These are phyloP conservation scores for Aspergillus diversus DNA, from an alignment of 495 filamentous ascomycete genomes.

Conservation along the genomic window DNA sequence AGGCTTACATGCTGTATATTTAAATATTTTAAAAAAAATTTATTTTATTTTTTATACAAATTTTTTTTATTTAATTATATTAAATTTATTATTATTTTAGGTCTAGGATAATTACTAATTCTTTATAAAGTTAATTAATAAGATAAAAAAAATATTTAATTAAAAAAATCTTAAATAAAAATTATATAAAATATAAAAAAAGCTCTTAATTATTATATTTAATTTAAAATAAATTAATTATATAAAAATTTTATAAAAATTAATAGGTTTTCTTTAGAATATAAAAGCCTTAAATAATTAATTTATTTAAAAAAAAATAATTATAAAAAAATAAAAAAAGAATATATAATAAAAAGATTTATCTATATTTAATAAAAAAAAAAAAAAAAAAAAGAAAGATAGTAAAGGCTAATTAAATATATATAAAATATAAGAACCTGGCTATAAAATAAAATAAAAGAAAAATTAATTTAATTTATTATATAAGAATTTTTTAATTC, in stretches of 20 bases:
- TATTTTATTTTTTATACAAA: slow-evolving; percentile 4
- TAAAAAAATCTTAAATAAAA: background rate
- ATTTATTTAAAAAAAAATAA: slow-evolving; percentile 1
- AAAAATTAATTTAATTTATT: too few relatives aligned
- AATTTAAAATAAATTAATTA: background rate
- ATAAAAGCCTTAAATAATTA: background rate
- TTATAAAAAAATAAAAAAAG: background rate
- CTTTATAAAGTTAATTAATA: background rate
- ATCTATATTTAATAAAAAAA: background rate
- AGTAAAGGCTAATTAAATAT: too few relatives aligned
- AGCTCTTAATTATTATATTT: background rate
- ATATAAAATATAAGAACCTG: too few relatives aligned
- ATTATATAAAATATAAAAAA: background rate
- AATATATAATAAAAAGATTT: background rate
- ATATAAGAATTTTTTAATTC: too few relatives aligned
- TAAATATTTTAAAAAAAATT: slow-evolving; percentile 1
- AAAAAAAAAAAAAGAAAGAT: background rate
- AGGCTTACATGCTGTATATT: background rate
- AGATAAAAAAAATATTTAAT: background rate
- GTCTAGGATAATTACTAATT: background rate
- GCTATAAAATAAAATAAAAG: too few relatives aligned
- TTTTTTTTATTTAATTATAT: background rate
- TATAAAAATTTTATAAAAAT: background rate
- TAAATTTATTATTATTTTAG: background rate
- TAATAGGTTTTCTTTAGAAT: background rate